Evolutionary conservation across 306 rosid species (phyloP), one percentile per base, ranked within the genome.

Genomic region (Inga leiocalycina): DNA sequence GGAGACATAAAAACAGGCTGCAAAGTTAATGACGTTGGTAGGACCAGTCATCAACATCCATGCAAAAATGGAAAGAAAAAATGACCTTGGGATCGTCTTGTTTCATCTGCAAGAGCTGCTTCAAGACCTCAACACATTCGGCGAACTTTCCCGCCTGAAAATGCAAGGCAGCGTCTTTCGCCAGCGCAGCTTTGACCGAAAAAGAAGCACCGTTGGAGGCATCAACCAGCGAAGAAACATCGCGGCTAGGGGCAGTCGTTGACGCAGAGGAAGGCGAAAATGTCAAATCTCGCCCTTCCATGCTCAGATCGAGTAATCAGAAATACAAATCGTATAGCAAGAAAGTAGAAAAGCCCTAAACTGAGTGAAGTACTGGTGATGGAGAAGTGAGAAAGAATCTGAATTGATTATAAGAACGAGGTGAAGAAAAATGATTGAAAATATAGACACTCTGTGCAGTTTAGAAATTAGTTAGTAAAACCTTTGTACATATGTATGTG

Each of bases 41-140:
- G 69, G 76, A 85, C 75, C 80, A 75, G 81, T 5, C 59, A 52
- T 52, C 59, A 16, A 16, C 19, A 78, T 64, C 75, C 20, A 66
- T 9, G 39, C 24, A 17, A 74, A 54, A 74, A 46, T 0, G 48
- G 62, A 62, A 24, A 81, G 27, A 6, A 71, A 71, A 0, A 11
- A 45, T n/a, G 56, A 97, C 99, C 94, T 94, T 96, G 54, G 94
- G 99, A 92, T 96, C 98, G 82, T 86, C 83, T 44, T 88, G 89
- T 80, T 96, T 94, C 91, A 87, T 88, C 78, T 61, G 91, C 85
- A 88, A 79, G 77, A 94, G 92, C 92, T 94, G 93, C 80, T 87
- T 72, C 90, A 96, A 86, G 22, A 92, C 91, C 45, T 91, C 90
- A 19, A 86, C 90, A 79, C 99, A 92, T 78, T 91, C 95, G 27